These are phyloP conservation scores for Papiliotrema laurentii DNA, from an alignment of 1,284 basidiomycete genomes.

Conservation along the genomic window DNA sequence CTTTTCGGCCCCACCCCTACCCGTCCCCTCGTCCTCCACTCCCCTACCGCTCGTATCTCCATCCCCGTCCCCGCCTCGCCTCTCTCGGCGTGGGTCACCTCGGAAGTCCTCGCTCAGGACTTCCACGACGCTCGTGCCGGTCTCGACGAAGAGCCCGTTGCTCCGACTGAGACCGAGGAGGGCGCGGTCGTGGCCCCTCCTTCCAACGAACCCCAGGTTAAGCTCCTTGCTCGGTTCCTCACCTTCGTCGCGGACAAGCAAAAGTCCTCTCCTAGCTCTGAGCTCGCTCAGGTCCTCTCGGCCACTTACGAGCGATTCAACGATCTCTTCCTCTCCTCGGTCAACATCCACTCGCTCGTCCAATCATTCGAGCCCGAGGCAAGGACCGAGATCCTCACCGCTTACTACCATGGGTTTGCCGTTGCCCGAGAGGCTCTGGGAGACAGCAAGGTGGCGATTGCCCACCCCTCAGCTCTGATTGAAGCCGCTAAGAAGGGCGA, in stretches of 20 bases:
- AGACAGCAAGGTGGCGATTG: conserved; percentile 55
- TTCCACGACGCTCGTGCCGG: conserved; percentile 62
- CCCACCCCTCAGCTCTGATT: conserved; percentile 70
- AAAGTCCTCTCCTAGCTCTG: conserved; percentile 54
- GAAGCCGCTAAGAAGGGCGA: conserved; percentile 63
- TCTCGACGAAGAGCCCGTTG: conserved; percentile 26
- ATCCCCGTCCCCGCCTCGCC: conserved; percentile 72
- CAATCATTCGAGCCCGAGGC: conserved; percentile 69
- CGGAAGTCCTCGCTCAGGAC: conserved; percentile 80
- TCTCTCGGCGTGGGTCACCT: conserved; percentile 76
- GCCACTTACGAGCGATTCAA: conserved; percentile 74
- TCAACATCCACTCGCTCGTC: conserved; percentile 66
- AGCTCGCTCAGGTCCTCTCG: conserved; percentile 65
- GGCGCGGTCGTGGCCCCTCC: conserved; percentile 25
- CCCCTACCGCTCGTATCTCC: conserved; percentile 53
- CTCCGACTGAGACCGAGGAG: conserved; percentile 47
- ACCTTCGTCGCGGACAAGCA: conserved; percentile 64
- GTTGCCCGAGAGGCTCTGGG: conserved; percentile 63
- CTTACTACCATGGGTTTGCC: conserved; percentile 75
- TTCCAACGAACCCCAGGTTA: conserved; percentile 59
- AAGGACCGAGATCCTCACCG: conserved; percentile 69
- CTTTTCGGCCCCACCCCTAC: conserved; percentile 27
- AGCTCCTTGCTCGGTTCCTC: conserved; percentile 75
- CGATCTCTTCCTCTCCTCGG: conserved; percentile 62
- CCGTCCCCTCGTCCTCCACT: conserved; percentile 49